phyloP scores from a whole-genome alignment of 495 filamentous ascomycete genomes.

The Collariella sp. region DNA sequence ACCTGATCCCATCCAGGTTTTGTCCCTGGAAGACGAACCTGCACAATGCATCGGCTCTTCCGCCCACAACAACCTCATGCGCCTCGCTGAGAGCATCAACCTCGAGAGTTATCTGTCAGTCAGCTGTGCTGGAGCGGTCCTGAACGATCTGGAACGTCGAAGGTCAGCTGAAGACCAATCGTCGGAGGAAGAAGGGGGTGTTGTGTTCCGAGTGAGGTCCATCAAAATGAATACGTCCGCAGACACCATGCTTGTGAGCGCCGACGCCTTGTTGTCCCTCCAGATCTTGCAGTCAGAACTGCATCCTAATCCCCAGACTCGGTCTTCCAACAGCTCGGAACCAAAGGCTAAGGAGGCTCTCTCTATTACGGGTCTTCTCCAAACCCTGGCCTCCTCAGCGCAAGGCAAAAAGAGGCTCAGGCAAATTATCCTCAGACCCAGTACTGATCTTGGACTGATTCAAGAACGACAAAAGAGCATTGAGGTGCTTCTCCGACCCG shows the following conservation, averaged over 20 bases:
- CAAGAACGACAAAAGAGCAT: conserved; percentile 66
- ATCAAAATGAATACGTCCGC: conserved; percentile 72
- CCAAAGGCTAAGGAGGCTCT: conserved; percentile 77
- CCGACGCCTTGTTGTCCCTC: conserved; percentile 69
- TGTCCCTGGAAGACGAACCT: conserved; percentile 42
- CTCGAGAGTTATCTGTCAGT: conserved; percentile 56
- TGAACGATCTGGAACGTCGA: conserved; percentile 68
- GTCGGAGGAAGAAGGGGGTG: conserved; percentile 40
- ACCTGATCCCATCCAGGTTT: conserved; percentile 47
- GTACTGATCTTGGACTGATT: conserved; percentile 56
- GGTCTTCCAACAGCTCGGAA: conserved; percentile 58
- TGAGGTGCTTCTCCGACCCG: conserved; percentile 56
- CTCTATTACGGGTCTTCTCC: conserved; percentile 81
- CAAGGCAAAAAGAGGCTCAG: conserved; percentile 71
- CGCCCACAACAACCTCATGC: conserved; percentile 58
- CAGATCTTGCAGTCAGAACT: conserved; percentile 81
- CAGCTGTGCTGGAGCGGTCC: conserved; percentile 78
- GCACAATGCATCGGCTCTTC: conserved; percentile 42
- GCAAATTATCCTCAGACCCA: conserved; percentile 80
- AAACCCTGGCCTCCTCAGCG: conserved; percentile 66
- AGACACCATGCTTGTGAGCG: conserved; percentile 78
- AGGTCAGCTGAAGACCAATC: conserved; percentile 51
- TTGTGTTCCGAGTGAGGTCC: conserved; percentile 49
- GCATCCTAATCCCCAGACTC: conserved; percentile 76
- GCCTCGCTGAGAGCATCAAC: conserved; percentile 65